A percentile compares a stretch with the other conserved stretches of the same genome.
Conservation (phyloP, 2,329 filamentous ascomycete species). For the Pseudocercospora vitis region DNA sequence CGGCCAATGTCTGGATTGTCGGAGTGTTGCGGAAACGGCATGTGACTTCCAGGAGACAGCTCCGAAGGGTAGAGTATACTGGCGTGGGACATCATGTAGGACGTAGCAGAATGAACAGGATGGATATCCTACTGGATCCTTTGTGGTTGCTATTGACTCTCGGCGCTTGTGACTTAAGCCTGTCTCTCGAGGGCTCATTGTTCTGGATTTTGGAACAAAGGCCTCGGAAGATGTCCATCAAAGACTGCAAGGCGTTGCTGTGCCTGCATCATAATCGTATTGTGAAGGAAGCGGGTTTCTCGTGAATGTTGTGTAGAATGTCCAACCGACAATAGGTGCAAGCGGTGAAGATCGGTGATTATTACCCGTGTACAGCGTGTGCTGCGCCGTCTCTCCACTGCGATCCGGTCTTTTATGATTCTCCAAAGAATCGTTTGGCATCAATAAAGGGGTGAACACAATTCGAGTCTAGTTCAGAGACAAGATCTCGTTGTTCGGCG, state of each 20-base stretch:
- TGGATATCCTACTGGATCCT: not conserved
- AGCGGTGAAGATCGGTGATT: too few relatives aligned
- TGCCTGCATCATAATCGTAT: constrained; percentile 1
- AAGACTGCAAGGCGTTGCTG: not conserved
- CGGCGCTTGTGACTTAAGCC: not conserved
- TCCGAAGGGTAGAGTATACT: not conserved
- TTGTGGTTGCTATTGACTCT: constrained; percentile 1
- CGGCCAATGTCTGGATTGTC: not conserved
- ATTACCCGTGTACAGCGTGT: too few relatives aligned
- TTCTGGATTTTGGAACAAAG: not conserved
- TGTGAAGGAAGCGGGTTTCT: not conserved
- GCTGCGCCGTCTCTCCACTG: too few relatives aligned
- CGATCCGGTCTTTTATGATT: too few relatives aligned
- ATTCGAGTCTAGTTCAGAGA: not conserved
- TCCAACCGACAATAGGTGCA: too few relatives aligned
- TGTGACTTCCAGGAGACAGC: not conserved
- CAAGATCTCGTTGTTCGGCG: not conserved
- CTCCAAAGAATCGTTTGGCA: too few relatives aligned
- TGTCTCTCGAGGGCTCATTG: constrained; percentile 6
- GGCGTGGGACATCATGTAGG: not conserved
- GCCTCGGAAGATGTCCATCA: not conserved
- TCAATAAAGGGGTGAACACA: too few relatives aligned
- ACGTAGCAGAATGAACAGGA: not conserved
- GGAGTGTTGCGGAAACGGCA: not conserved
- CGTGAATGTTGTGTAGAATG: too few relatives aligned